phyloP scores from a whole-genome alignment of 768 basidiomycete species.

The Mycena rosella region DNA sequence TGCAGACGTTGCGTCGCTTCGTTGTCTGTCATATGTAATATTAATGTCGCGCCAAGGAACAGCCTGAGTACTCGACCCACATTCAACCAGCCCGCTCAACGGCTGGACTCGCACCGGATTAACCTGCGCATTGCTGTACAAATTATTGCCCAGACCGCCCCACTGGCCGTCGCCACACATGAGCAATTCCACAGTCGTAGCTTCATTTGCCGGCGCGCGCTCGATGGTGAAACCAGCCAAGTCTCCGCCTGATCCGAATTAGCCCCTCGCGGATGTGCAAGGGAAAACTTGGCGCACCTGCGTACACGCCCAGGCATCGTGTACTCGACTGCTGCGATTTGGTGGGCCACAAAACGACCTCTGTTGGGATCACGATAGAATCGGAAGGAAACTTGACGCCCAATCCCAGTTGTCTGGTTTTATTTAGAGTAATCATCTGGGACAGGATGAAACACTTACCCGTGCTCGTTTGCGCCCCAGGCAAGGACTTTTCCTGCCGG shows the following conservation, averaged over 20 bases:
- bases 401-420: constrained; percentile 81
- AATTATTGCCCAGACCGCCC: constrained; percentile 79
- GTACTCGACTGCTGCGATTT: constrained; percentile 63
- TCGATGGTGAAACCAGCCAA: constrained; percentile 84
- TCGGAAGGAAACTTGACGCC: constrained; percentile 73
- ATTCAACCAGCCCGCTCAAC: constrained; percentile 89
- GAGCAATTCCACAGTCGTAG: constrained; percentile 62
- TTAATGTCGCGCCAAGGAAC: constrained; percentile 11
- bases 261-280: constrained; percentile 1
- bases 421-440: constrained; percentile 3
- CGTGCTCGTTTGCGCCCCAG: constrained; percentile 92
- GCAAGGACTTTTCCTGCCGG: constrained; percentile 79
- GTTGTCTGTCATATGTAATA: constrained; percentile 62
- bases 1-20: constrained; percentile 71
- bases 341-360: constrained; percentile 79
- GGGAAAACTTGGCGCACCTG: constrained; percentile 57
- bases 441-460: constrained; percentile 53
- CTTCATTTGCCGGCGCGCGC: constrained; percentile 46
- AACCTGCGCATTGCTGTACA: constrained; percentile 78
- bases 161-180: constrained; percentile 88
- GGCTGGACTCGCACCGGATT: constrained; percentile 80
- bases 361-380: constrained; percentile 85
- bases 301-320: constrained; percentile 73
- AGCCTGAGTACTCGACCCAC: constrained; percentile 68
- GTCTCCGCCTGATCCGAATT: constrained; percentile 69